Conservation (phyloP, 805 yeast species). For the Monosporozyma yasuniensis region DNA sequence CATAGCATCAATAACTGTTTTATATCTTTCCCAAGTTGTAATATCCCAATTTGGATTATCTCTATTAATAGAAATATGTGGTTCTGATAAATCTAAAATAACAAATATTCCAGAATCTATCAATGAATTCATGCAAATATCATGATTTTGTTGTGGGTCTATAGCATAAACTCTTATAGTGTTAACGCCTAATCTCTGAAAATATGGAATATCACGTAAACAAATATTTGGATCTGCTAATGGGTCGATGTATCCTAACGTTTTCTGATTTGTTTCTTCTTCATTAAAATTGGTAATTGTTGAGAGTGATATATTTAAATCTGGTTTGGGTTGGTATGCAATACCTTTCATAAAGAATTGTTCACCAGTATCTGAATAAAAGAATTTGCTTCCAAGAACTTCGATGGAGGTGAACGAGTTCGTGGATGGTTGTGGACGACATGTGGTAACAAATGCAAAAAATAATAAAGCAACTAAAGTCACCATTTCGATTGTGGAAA, state of each 20-base stretch:
- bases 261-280: conserved; percentile 3
- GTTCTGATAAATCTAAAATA: conserved; percentile 83
- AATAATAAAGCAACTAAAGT: no score
- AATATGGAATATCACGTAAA: conserved; percentile 73
- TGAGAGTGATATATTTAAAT: background rate
- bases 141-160: conserved; percentile 63
- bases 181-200: conserved; percentile 60
- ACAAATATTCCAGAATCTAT: conserved; percentile 86
- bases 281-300: background rate
- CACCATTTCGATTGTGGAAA: no score
- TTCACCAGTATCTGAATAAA: conserved; percentile 57
- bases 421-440: background rate
- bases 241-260: conserved; percentile 53
- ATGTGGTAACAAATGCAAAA: background rate
- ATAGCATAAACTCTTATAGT: conserved; percentile 81
- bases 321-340: conserved; percentile 66
- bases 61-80: conserved; percentile 68
- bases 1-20: conserved; percentile 72
- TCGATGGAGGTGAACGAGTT: conserved; percentile 36
- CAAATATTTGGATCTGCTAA: conserved; percentile 63
- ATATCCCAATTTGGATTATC: conserved; percentile 71
- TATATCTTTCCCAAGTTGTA: conserved; percentile 65
- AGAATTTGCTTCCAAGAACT: conserved; percentile 67
- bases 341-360: conserved; percentile 85
- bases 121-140: conserved; percentile 64